A percentile compares a stretch with the other conserved stretches of the same genome.
Evolutionary conservation across 2,329 filamentous ascomycete genomes (phyloP).

Genomic region (Cercospora berteroae): DNA sequence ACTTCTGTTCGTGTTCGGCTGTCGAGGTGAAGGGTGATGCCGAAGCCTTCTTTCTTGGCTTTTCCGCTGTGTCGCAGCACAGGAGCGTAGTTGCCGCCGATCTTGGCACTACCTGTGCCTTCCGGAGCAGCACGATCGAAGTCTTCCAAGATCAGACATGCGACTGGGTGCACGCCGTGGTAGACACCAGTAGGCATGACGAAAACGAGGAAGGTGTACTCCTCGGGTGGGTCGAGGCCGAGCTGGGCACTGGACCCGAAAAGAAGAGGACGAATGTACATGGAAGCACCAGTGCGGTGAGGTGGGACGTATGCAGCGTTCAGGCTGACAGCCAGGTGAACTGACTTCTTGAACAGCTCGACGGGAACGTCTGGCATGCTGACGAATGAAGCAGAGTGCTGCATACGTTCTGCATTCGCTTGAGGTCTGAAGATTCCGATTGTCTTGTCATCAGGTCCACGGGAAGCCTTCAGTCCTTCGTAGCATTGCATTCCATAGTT

Average conservation of each 20-base stretch:
- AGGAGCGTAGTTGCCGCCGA: slow-evolving; percentile 94
- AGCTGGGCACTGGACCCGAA: slow-evolving; percentile 87
- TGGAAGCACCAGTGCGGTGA: slow-evolving; percentile 79
- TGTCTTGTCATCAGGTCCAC: slow-evolving; percentile 62
- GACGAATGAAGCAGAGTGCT: slow-evolving; percentile 78
- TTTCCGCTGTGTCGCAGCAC: slow-evolving; percentile 84
- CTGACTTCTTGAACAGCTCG: slow-evolving; percentile 71
- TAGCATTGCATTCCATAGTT: slow-evolving; percentile 99
- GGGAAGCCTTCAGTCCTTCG: slow-evolving; percentile 97
- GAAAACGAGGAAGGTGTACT: slow-evolving; percentile 88
- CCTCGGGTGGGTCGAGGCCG: slow-evolving; percentile 80
- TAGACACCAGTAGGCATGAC: slow-evolving; percentile 92
- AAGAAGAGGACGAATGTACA: slow-evolving; percentile 88
- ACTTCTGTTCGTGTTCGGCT: slow-evolving; percentile 79
- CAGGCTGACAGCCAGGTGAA: slow-evolving; percentile 75
- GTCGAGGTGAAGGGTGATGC: slow-evolving; percentile 93
- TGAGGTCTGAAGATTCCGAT: slow-evolving; percentile 87
- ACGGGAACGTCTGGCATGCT: slow-evolving; percentile 79
- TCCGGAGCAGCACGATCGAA: slow-evolving; percentile 93
- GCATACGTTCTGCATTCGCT: slow-evolving; percentile 80
- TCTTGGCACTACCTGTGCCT: slow-evolving; percentile 86
- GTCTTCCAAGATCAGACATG: slow-evolving; percentile 81
- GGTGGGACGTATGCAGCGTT: slow-evolving; percentile 92
- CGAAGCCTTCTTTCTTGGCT: slow-evolving; percentile 74
- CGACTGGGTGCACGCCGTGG: slow-evolving; percentile 85